Percentiles rank a stretch among this genome's conserved stretches.
These are phyloP conservation scores for Claviceps spartinae DNA, from an alignment of 2,329 filamentous ascomycete species.

Conservation along the genomic window DNA sequence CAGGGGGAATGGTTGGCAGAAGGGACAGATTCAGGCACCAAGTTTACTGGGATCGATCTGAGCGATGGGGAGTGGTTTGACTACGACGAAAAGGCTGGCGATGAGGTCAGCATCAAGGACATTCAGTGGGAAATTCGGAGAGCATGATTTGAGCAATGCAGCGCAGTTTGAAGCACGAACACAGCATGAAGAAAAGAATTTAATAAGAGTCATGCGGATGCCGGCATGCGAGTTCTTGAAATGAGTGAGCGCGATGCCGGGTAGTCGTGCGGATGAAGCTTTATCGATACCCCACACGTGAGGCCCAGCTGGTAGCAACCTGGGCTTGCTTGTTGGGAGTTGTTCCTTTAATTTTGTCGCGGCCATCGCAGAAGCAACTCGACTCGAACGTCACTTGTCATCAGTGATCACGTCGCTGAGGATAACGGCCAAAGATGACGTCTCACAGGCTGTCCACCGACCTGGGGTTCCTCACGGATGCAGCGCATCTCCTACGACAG, in stretches of 20 bases:
- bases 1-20: conserved; percentile 85
- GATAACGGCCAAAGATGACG: conserved; percentile 7
- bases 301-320: too few species aligned
- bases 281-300: conserved; percentile 2
- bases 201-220: background rate
- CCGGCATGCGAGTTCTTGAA: background rate
- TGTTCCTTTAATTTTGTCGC: too few species aligned
- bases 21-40: conserved; percentile 65
- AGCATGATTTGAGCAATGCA: conserved; percentile 30
- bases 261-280: background rate
- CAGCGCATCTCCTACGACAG: conserved; percentile 41
- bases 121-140: conserved; percentile 75
- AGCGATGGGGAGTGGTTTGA: conserved; percentile 93
- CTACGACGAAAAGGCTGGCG: conserved; percentile 85
- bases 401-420: background rate
- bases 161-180: too few species aligned
- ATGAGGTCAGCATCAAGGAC: conserved; percentile 87
- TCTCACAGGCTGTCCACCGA: conserved; percentile 9
- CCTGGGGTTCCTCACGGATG: conserved; percentile 39
- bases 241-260: background rate
- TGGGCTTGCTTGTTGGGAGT: too few species aligned
- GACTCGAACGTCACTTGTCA: background rate
- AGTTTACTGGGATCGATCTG: conserved; percentile 72
- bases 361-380: too few species aligned
- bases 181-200: background rate